A percentile compares a stretch with the other conserved stretches of the same genome.
Evolutionary conservation across 768 basidiomycete genomes (phyloP).

Genomic region (Russula abietina): DNA sequence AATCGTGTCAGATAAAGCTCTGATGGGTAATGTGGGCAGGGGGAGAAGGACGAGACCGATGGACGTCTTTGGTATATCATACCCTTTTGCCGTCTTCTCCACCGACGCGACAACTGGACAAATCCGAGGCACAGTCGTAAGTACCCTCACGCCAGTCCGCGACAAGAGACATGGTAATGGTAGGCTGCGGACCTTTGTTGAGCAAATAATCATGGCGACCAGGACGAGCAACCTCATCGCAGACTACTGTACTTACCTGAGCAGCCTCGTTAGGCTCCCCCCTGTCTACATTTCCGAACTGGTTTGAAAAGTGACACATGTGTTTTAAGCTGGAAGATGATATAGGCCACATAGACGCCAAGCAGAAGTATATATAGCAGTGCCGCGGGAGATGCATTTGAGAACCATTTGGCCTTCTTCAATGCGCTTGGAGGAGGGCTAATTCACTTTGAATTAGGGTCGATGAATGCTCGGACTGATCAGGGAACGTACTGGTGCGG

Average conservation of each 20-base stretch:
- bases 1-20: not conserved
- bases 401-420: slow-evolving; percentile 41
- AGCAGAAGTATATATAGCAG: slow-evolving; percentile 71
- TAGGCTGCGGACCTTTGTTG: slow-evolving; percentile 38
- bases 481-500: slow-evolving; percentile 64
- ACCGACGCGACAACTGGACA: slow-evolving; percentile 78
- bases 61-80: slow-evolving; percentile 76
- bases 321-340: slow-evolving; percentile 44
- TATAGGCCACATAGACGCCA: slow-evolving; percentile 53
- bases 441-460: not conserved
- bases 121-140: slow-evolving; percentile 3
- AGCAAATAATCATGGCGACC: not conserved
- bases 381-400: slow-evolving; percentile 75
- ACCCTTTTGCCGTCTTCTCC: slow-evolving; percentile 80
- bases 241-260: slow-evolving; percentile 41
- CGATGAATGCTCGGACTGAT: too few relatives aligned
- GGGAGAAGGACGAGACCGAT: slow-evolving; percentile 85
- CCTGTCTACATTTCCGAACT: slow-evolving; percentile 9
- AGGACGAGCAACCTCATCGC: slow-evolving; percentile 35
- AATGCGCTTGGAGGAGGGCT: slow-evolving; percentile 51
- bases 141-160: slow-evolving; percentile 68
- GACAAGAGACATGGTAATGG: slow-evolving; percentile 79
- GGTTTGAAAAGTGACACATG: slow-evolving; percentile 65
- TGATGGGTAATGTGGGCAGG: slow-evolving; percentile 33
- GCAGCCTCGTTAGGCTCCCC: not conserved